A percentile compares a stretch with the other conserved stretches of the same genome.
phyloP scores from a whole-genome alignment of 768 basidiomycete species.

The Sporobolomyces roseus region DNA sequence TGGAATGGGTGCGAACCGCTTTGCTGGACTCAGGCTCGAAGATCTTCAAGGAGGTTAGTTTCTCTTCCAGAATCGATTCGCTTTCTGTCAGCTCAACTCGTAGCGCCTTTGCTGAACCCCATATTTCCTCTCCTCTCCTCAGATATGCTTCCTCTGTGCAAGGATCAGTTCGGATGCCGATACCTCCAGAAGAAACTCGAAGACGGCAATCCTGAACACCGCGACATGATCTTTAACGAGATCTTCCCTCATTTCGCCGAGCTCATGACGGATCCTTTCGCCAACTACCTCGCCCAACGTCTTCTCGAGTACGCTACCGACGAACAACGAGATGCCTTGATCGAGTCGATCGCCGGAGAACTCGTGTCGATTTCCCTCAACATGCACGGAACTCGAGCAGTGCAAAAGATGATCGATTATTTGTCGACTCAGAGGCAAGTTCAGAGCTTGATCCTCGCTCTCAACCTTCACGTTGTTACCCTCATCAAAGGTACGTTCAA shows the following conservation, averaged over 20 bases:
- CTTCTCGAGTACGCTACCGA: constrained; percentile 94
- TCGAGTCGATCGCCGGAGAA: constrained; percentile 95
- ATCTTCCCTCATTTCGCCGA: constrained; percentile 97
- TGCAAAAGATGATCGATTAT: constrained; percentile 99
- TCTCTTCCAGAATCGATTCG: too few relatives aligned
- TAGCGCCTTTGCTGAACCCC: too few relatives aligned
- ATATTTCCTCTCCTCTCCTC: too few relatives aligned
- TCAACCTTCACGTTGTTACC: constrained; percentile 95
- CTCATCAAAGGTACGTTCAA: constrained; percentile 99
- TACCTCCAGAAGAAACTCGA: constrained; percentile 99
- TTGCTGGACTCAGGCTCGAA: constrained; percentile 90
- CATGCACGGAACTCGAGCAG: constrained; percentile 99
- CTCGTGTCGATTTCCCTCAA: constrained; percentile 96
- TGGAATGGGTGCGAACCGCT: constrained; percentile 69
- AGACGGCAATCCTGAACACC: constrained; percentile 88
- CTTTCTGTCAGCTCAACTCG: too few relatives aligned
- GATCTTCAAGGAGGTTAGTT: constrained; percentile 72
- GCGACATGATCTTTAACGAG: constrained; percentile 99
- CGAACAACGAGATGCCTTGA: constrained; percentile 92
- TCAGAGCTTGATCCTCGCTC: constrained; percentile 89
- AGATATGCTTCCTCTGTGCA: constrained; percentile 85
- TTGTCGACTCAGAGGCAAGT: constrained; percentile 93
- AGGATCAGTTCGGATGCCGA: constrained; percentile 97
- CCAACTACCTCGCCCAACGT: constrained; percentile 98
- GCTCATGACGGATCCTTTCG: constrained; percentile 98